Evolutionary conservation across 177 flowering plant species (phyloP), one percentile per base, ranked within the genome.

Genomic region (Vitis hybrid): DNA sequence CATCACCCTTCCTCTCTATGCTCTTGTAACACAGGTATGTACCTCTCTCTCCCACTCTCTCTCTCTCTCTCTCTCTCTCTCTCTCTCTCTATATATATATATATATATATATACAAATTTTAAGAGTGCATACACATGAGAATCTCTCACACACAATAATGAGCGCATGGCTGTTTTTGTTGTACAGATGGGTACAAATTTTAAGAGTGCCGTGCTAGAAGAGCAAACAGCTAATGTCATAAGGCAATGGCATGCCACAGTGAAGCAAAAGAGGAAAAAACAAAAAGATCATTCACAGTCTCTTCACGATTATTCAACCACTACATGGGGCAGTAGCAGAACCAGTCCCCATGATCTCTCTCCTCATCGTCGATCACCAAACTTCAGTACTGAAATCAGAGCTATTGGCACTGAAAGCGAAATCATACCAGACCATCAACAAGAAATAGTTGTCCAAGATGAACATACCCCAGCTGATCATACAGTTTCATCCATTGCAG

Each of bases 1-100:
- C 78, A 84, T 85, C 11, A 87, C 92, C 48, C 88, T 90, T 76
- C 94, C 94, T 4, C 83, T 87, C 7, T 90, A 90, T 75, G 91
- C 94, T 26, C 87, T 90, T 58, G 89, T 89, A 5, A 89, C 92
- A 11, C 94, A 89, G 91, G 94, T 83, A 77, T n/a, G 5, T 21
- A 56, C 51, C 13, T 30, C 60, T 26, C 58, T 67, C 51, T 23
- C 70, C 0, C 1, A 0, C 30, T 26, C 30, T 2, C 26, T 26
- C 30, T 26, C 5, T 19, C 21, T 1, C 21, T 19, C 21, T 19
- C 21, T 19, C 21, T 26, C 30, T 26, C 30, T 26, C 30, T 26
- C 30, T 26, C 30, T 26, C 30, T 26, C 0, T 26, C 0, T 23
- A 2, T 23, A 2, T 23, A 2, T 26, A 26, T 23, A 23, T 23